Base-by-base conservation (phyloP, 139 green algal species). In the Eudorina sp. region DNA sequence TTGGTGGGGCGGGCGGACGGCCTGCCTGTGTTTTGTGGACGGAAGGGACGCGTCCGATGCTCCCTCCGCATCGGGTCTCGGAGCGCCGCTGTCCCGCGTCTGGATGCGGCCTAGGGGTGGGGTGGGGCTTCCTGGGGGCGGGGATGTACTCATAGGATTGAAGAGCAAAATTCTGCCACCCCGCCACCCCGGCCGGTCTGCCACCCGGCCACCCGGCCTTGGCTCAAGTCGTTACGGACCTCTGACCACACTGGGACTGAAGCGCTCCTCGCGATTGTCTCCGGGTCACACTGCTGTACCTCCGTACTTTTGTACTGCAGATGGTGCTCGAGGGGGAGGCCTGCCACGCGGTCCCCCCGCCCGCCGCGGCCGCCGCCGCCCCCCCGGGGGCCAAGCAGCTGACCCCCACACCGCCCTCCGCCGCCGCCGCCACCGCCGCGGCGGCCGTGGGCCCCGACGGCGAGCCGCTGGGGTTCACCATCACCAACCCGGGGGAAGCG, bases 401-500 rank as follows among this genome's bases (percentile, higher is more conserved):
- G 25, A 79, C 23, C 53, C 53, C 58, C 8, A n/a, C n/a, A n/a
- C 18, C 77, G 76, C 38, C 36, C 38, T 43, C 88, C 43, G 73
- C 88, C 25, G 68, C 53, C 27, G 51, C 89, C 77, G 51, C 43
- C 51, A 78, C 76, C 29, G 70, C 84, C n/a, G 86, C 79, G n/a
- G 80, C 73, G 16, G 82, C 82, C 0, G 38, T 74, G 43, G 80
- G 60, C 16, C 60, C 80, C n/a, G n/a, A 46, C 80, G 72, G 80
- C 45, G 11, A 48, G 58, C 46, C 25, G 31, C 69, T 74, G 21
- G 70, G 77, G 53, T 91, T 91, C 83, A 86, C n/a, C 53, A 76
- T 93, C 25, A 84, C 82, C 31, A 84, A 93, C 73, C 90, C 90
- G 40, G 88, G 92, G 4, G 92, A 95, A 83, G 53, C 21, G n/a